Conservation (phyloP, 306 rosid genomes). For the Alnus glutinosa region DNA sequence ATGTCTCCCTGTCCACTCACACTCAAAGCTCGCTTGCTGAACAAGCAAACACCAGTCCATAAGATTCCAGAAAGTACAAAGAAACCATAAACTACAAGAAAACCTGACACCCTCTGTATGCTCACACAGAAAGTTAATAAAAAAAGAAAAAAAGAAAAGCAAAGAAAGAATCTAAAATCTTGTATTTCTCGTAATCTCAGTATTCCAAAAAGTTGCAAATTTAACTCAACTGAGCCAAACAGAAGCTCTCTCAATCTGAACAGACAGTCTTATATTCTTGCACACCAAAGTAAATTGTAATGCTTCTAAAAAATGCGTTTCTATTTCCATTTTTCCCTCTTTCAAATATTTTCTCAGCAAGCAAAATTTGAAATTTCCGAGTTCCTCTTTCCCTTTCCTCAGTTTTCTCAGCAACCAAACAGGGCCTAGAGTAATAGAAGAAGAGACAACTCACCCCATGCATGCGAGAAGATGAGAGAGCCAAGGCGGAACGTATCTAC, state of each 20-base stretch:
- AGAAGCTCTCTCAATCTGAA: neutral
- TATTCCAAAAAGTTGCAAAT: slow-evolving; percentile 29
- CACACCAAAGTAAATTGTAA: neutral
- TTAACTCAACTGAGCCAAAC: neutral
- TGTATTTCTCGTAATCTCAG: slow-evolving; percentile 27
- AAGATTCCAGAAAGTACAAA: slow-evolving; percentile 37
- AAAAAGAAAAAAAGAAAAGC: slow-evolving; percentile 4
- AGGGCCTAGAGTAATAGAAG: slow-evolving; percentile 9
- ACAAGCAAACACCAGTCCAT: slow-evolving; percentile 59
- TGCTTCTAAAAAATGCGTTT: neutral
- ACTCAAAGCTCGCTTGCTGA: slow-evolving; percentile 56
- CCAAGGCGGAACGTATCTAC: slow-evolving; percentile 57
- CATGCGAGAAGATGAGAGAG: slow-evolving; percentile 53
- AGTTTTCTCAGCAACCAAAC: slow-evolving; percentile 27
- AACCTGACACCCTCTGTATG: slow-evolving; percentile 26
- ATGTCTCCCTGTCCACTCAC: slow-evolving; percentile 30
- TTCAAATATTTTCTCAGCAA: neutral
- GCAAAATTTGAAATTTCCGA: neutral
- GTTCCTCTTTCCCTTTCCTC: neutral
- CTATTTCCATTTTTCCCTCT: neutral
- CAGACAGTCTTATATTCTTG: neutral
- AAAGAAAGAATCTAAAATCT: slow-evolving; percentile 15
- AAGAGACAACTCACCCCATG: slow-evolving; percentile 68
- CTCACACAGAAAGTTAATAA: slow-evolving; percentile 39
- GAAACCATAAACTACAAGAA: slow-evolving; percentile 30